Conservation (phyloP, 306 rosid species). For the Ceratonia siliqua region DNA sequence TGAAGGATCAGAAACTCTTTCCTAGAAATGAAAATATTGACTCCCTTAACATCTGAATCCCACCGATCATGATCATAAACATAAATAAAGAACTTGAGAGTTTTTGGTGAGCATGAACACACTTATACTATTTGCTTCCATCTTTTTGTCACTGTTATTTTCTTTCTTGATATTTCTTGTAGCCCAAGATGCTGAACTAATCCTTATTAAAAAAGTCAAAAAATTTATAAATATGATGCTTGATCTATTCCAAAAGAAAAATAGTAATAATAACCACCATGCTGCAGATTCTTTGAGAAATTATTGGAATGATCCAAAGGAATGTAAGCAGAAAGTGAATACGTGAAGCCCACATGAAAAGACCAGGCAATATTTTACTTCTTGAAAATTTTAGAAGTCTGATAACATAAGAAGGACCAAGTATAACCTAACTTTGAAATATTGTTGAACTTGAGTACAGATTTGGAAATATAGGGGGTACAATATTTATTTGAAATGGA, state of each 20-base stretch:
- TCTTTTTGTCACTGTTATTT: background rate
- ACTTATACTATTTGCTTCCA: slow-evolving; percentile 10
- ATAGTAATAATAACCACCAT: slow-evolving; percentile 9
- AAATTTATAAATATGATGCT: slow-evolving; percentile 17
- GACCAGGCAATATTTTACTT: slow-evolving; percentile 7
- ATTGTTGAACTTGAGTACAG: background rate
- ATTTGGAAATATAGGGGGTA: slow-evolving; percentile 13
- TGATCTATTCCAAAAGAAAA: slow-evolving; percentile 16
- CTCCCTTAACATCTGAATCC: slow-evolving; percentile 22
- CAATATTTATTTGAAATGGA: slow-evolving; percentile 15
- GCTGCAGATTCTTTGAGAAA: slow-evolving; percentile 24
- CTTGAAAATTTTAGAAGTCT: background rate
- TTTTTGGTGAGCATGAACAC: background rate
- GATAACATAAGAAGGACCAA: slow-evolving; percentile 4
- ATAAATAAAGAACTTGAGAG: slow-evolving; percentile 16
- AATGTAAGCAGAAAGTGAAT: background rate
- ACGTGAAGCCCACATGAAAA: slow-evolving; percentile 17
- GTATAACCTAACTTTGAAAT: slow-evolving; percentile 20
- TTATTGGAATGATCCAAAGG: background rate
- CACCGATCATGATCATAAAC: slow-evolving; percentile 14
- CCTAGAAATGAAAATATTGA: slow-evolving; percentile 49
- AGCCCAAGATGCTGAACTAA: slow-evolving; percentile 19
- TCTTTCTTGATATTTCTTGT: slow-evolving; percentile 15
- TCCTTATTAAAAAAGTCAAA: slow-evolving; percentile 7
- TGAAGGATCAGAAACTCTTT: slow-evolving; percentile 78